Base-by-base conservation (phyloP, 192 early-diverging fungal species). In the Spizellomyces punctatus region DNA sequence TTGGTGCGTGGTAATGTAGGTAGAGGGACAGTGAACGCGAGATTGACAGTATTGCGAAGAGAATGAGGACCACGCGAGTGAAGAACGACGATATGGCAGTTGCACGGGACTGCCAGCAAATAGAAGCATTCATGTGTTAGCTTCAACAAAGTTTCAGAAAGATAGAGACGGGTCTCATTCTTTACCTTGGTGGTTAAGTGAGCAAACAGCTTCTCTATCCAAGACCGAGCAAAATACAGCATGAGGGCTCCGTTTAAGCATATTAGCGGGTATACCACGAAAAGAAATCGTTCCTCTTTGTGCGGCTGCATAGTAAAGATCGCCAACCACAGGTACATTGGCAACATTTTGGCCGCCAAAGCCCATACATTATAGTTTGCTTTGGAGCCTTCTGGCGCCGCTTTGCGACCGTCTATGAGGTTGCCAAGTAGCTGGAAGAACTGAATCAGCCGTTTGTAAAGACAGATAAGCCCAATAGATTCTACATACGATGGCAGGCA, bases 221-320 rank as follows among this genome's bases (percentile, higher is more conserved):
- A 54, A 19, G 12, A n/a, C 17, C 50, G 12, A 19, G 50, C 50
- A 65, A 50, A 46, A 6, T 47, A 27, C 46, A 96, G 66, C 5
- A 88, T 71, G 8, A 89, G 80, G 0, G 92, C 88, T 0, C 92
- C 94, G 66, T 89, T 91, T 47, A 94, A 86, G 74, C 90, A 89
- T 41, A 99, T 76, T 48, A 93, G 70, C 47, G 97, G 97, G 73
- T 96, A 99, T 1, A 91, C 90, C 17, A 98, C 91, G 77, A 83
- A 96, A 69, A 99, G 69, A 69, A 99, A 99, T 5, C 97, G 86
- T 67, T 99, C 97, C 72, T 99, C 97, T 79, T 99, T 99, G 83
- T 99, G 97, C n/a, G 94, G 89, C 77, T 96, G 95, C 10, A 84
- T 21, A 4, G 89, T 90, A 65, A 99, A 96, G 27, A 92, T 88